phyloP scores from a whole-genome alignment of 1,284 basidiomycete species.

The Uromyces viciae-fabae region DNA sequence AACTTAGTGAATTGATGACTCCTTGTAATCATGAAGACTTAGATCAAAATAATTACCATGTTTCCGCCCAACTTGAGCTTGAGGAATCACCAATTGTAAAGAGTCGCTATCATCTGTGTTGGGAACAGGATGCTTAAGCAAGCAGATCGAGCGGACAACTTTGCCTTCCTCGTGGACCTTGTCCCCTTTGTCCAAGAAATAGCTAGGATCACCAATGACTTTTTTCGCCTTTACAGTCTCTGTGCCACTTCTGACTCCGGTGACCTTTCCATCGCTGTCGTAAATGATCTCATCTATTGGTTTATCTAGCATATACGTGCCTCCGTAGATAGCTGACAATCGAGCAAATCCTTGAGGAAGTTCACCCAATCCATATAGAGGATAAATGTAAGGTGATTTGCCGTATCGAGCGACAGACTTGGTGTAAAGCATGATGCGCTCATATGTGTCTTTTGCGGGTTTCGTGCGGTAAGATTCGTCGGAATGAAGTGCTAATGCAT shows the following conservation, averaged over 20 bases:
- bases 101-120: constrained; percentile 93
- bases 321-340: constrained; percentile 96
- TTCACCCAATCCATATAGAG: constrained; percentile 96
- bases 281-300: constrained; percentile 85
- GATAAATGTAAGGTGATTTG: constrained; percentile 99
- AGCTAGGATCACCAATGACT: constrained; percentile 96
- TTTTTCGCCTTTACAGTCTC: constrained; percentile 97
- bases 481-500: constrained; percentile 97
- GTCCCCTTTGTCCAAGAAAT: constrained; percentile 73
- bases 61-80: constrained; percentile 90
- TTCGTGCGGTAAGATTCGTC: constrained; percentile 95
- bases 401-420: constrained; percentile 98
- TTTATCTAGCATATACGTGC: constrained; percentile 99
- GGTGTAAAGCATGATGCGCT: constrained; percentile 95
- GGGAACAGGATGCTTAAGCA: constrained; percentile 97
- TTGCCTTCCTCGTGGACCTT: constrained; percentile 90
- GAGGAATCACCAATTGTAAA: constrained; percentile 96
- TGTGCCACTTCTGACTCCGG: constrained; percentile 80
- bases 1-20: constrained; percentile 4
- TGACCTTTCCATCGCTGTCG: constrained; percentile 78
- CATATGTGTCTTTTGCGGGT: constrained; percentile 81
- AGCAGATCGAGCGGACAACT: constrained; percentile 94
- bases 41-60: constrained; percentile 66
- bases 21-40: constrained; percentile 29
- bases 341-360: constrained; percentile 98